Base-by-base conservation (phyloP, 495 filamentous ascomycete genomes). In the Aspergillus avenaceus region DNA sequence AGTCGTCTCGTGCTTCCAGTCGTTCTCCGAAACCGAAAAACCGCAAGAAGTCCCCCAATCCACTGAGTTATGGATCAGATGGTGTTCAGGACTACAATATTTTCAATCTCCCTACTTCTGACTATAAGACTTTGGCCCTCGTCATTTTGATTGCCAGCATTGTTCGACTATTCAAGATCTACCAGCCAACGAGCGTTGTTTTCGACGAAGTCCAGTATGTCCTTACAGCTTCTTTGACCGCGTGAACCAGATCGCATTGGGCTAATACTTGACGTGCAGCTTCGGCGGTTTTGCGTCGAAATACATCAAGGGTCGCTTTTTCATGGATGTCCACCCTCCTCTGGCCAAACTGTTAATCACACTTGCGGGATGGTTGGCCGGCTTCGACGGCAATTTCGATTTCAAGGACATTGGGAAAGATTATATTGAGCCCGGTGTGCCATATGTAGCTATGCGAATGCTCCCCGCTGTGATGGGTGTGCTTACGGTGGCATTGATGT, bases 391-490 rank as follows among this genome's bases (percentile, higher is more conserved):
- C 42, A 78, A 88, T 38, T 98, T 98, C 53, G 93, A 98, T 65
- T 98, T 98, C 77, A 98, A 98, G 75, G 95, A 98, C 58, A 98
- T 98, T 75, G 93, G 93, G 60, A 97, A 97, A 73, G 93, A 98
- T 63, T 98, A 98, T 60, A 63, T 97, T 41, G 95, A 92, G 69
- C 89, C 95, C 0, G 84, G 86, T 18, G 93, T 98, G 38, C 93
- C 93, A 11, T 98, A 97, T 72, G 95, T 98, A 14, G 89, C 93
- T 32, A 98, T 98, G 93, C 85, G 93, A 63, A 64, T 97, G 74
- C 81, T 96, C 52, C 93, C 93, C 0, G 93, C 93, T 24, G 68
- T 97, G 49, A 80, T 88, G 55, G 93, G 93, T 63, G 84, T 97
- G 47, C 61, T 91, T 44, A 82, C 92, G 27, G 87, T 93, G 22